Evolutionary conservation across 176 grass and related monocot genomes (phyloP).

Genomic region (Bothriochloa decipiens): DNA sequence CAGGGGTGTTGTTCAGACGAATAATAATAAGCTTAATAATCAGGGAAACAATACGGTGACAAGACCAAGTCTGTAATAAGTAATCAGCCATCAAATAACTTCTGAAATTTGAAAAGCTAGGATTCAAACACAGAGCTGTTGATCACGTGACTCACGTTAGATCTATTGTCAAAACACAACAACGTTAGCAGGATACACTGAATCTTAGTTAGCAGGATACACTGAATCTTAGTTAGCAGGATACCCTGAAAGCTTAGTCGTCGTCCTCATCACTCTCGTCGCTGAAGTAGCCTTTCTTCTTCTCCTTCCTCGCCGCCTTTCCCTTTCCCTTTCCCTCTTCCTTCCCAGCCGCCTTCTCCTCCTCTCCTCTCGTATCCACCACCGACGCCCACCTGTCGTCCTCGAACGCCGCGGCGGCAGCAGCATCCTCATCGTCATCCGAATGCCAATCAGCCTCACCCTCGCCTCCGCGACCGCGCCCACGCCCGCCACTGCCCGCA

Average conservation of each 20-base stretch:
- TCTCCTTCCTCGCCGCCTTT: conserved; percentile 67
- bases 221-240: conserved; percentile 18
- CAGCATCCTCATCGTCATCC: conserved; percentile 39
- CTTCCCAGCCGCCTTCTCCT: conserved; percentile 56
- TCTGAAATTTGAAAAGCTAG: conserved; percentile 23
- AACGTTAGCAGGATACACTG: conserved; percentile 18
- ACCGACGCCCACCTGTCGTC: conserved; percentile 64
- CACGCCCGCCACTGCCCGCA: not conserved
- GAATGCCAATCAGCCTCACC: conserved; percentile 17
- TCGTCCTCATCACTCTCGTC: conserved; percentile 95
- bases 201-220: conserved; percentile 41
- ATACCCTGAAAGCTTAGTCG: not conserved
- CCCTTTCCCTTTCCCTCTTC: conserved; percentile 24
- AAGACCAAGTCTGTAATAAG: not conserved
- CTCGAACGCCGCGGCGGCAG: conserved; percentile 43
- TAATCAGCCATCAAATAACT: conserved; percentile 23
- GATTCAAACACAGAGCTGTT: conserved; percentile 39
- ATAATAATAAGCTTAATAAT: not conserved
- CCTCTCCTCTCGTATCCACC: conserved; percentile 51
- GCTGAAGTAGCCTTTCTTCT: conserved; percentile 91
- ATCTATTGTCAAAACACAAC: conserved; percentile 25
- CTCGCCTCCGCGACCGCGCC: not conserved
- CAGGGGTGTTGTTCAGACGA: not conserved
- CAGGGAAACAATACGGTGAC: not conserved
- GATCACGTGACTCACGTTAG: not conserved